A percentile compares a stretch with the other conserved stretches of the same genome.
phyloP scores from a whole-genome alignment of 352 stramenopile species.

The Globisporangium abappressorium region DNA sequence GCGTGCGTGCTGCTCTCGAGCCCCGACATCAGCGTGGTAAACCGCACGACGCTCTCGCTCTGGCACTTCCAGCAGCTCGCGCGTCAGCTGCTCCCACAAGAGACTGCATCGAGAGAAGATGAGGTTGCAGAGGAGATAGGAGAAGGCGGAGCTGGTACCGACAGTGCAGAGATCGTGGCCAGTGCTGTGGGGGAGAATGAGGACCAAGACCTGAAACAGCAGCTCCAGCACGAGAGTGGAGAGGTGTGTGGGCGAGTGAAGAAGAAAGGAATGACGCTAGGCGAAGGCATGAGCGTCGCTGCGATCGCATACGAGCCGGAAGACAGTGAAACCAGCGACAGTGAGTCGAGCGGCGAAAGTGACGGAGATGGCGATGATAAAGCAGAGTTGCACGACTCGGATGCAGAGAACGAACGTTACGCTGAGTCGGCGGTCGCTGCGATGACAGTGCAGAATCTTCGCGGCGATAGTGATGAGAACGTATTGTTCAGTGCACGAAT shows the following conservation, averaged over 20 bases:
- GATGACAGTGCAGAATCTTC: slow-evolving; percentile 8
- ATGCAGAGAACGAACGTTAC: slow-evolving; percentile 2
- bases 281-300: slow-evolving; percentile 71
- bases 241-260: slow-evolving; percentile 4
- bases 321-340: slow-evolving; percentile 11
- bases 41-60: slow-evolving; percentile 70
- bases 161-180: slow-evolving; percentile 18
- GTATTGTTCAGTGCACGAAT: slow-evolving; percentile 30
- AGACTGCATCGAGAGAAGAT: neutral
- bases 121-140: neutral
- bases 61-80: slow-evolving; percentile 78
- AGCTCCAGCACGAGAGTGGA: neutral
- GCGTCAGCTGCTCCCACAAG: slow-evolving; percentile 40
- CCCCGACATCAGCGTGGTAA: slow-evolving; percentile 63
- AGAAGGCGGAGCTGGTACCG: neutral
- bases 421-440: slow-evolving; percentile 5
- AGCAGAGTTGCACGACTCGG: neutral
- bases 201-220: slow-evolving; percentile 7
- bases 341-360: slow-evolving; percentile 7
- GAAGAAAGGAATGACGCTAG: slow-evolving; percentile 34
- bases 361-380: slow-evolving; percentile 9
- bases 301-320: slow-evolving; percentile 33
- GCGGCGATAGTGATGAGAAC: slow-evolving; percentile 6
- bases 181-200: slow-evolving; percentile 16
- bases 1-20: slow-evolving; percentile 58